A percentile compares a stretch with the other conserved stretches of the same genome.
Conservation (phyloP, 2,329 filamentous ascomycete genomes). For the Volutella citrinella region DNA sequence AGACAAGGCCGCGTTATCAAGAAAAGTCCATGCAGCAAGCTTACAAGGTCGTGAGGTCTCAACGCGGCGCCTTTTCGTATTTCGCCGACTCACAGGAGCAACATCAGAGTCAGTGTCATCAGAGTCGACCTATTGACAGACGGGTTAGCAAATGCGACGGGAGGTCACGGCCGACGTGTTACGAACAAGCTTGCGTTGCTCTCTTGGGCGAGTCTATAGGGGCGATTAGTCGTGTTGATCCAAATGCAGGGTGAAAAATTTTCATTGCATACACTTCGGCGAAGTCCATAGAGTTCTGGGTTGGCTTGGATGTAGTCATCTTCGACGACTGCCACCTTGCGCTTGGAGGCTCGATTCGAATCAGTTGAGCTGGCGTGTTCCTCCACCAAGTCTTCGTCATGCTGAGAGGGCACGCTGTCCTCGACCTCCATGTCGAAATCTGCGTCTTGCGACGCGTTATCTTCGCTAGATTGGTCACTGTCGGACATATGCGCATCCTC, state of each 20-base stretch:
- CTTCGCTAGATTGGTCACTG: conserved; percentile 45
- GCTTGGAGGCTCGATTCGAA: conserved; percentile 68
- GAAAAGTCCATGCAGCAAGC: conserved; percentile 20
- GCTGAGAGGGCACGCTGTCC: conserved; percentile 39
- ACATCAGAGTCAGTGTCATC: conserved; percentile 73
- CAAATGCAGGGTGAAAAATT: too few relatives aligned
- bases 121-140: conserved; percentile 44
- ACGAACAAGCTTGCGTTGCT: conserved; percentile 57
- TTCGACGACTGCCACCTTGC: conserved; percentile 66
- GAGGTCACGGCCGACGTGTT: too few relatives aligned
- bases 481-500: conserved; percentile 42
- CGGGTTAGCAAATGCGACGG: too few relatives aligned
- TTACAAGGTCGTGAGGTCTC: conserved; percentile 63
- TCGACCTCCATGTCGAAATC: conserved; percentile 76
- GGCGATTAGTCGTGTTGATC: too few relatives aligned
- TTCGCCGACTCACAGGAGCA: conserved; percentile 53
- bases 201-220: conserved; percentile 52
- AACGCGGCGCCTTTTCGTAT: conserved; percentile 66
- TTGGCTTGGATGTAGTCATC: conserved; percentile 87
- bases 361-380: conserved; percentile 68
- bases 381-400: conserved; percentile 46
- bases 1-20: conserved; percentile 12
- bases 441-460: conserved; percentile 62
- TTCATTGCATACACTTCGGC: conserved; percentile 74
- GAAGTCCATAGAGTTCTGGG: conserved; percentile 89